Conservation (phyloP, 108 stramenopile species). For the Fistulifera pelliculosa region DNA sequence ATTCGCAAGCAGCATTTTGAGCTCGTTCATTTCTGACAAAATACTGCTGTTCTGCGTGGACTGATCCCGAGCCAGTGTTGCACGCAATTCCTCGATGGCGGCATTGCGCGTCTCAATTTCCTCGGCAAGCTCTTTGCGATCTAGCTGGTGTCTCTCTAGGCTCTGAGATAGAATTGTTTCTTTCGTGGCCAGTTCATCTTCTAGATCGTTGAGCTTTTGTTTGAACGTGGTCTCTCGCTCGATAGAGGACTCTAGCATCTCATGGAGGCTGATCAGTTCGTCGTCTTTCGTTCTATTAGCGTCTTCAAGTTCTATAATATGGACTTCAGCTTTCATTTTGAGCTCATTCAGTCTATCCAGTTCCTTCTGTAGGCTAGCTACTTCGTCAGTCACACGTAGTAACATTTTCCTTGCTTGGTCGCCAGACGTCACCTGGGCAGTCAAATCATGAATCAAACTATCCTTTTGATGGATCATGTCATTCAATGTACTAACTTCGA, state of each 20-base stretch:
- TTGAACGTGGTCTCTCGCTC: not conserved
- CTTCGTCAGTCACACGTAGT: not conserved
- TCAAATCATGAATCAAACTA: not conserved
- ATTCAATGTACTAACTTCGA: too few relatives aligned
- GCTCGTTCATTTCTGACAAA: conserved; percentile 35
- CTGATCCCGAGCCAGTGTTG: not conserved
- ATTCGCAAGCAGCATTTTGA: conserved; percentile 45
- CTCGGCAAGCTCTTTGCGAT: not conserved
- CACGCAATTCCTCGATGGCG: not conserved
- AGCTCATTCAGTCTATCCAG: not conserved
- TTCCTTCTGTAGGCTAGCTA: not conserved
- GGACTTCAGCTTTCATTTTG: not conserved
- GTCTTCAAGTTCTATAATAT: not conserved
- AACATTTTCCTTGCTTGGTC: not conserved
- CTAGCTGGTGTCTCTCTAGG: not conserved
- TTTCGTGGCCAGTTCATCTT: conserved; percentile 1
- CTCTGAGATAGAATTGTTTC: not conserved
- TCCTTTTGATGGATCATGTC: too few relatives aligned
- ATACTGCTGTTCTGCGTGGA: not conserved
- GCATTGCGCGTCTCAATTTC: not conserved
- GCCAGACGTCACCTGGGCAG: not conserved
- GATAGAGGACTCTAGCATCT: conserved; percentile 3
- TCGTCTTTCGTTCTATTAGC: not conserved
- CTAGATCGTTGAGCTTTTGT: conserved; percentile 6
- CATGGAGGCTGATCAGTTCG: conserved; percentile 5